Conservation (phyloP, 768 basidiomycete genomes). For the Sarcodon sp. region DNA sequence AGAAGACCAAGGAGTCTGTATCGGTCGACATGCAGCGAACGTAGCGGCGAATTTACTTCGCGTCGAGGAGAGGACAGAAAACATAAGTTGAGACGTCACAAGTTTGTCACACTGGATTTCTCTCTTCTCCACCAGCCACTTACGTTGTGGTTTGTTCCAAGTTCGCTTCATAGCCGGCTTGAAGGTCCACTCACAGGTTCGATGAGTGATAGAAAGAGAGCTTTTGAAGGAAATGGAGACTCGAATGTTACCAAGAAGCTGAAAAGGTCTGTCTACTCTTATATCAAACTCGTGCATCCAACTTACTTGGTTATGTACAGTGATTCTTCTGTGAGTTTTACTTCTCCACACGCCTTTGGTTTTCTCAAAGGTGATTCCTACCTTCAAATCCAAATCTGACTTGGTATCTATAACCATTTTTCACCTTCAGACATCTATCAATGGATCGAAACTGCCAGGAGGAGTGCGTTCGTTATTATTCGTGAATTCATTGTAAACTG, state of each 20-base stretch:
- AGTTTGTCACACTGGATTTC: neutral
- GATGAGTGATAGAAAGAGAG: conserved; percentile 62
- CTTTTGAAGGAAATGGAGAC: conserved; percentile 42
- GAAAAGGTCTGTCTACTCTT: conserved; percentile 41
- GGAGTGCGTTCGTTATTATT: neutral
- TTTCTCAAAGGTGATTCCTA: conserved; percentile 60
- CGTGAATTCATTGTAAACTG: neutral
- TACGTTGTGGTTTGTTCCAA: neutral
- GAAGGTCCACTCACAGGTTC: neutral
- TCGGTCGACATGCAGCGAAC: conserved; percentile 12
- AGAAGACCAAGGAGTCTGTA: conserved; percentile 6
- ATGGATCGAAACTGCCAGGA: conserved; percentile 20
- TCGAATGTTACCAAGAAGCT: conserved; percentile 38
- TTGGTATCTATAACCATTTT: conserved; percentile 53
- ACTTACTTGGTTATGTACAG: conserved; percentile 23
- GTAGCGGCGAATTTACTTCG: conserved; percentile 6
- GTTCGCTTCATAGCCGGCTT: neutral
- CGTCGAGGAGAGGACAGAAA: conserved; percentile 14
- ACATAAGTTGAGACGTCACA: conserved; percentile 11
- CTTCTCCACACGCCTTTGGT: conserved; percentile 8
- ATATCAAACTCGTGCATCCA: neutral
- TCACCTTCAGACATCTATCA: conserved; percentile 34
- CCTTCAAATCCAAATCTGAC: conserved; percentile 39
- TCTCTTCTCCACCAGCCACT: neutral
- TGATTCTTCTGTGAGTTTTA: conserved; percentile 55